These are phyloP conservation scores for Davidsoniella virescens DNA, from an alignment of 2,329 filamentous ascomycete genomes.

Conservation along the genomic window DNA sequence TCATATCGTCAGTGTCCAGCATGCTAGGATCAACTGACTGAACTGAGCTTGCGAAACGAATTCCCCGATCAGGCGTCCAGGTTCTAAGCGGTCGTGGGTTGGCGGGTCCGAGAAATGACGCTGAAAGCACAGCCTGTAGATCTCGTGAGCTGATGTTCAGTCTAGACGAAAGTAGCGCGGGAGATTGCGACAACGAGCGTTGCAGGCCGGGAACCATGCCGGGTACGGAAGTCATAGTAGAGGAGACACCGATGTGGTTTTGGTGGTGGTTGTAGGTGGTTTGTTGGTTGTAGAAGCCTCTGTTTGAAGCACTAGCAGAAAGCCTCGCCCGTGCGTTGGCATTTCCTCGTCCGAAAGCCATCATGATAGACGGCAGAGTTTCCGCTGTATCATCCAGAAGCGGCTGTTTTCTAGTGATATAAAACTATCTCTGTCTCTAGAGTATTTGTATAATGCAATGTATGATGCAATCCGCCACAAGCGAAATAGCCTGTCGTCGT, in stretches of 20 bases:
- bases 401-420: too few relatives aligned
- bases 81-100: too few relatives aligned
- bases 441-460: too few relatives aligned
- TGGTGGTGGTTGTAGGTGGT: background rate
- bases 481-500: too few relatives aligned
- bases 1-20: too few relatives aligned
- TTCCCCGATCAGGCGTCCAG: conserved; percentile 6
- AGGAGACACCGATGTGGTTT: background rate
- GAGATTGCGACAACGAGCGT: background rate
- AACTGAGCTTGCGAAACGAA: conserved; percentile 2
- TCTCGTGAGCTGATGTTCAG: too few relatives aligned
- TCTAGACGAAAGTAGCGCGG: background rate
- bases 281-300: background rate
- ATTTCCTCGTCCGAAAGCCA: conserved; percentile 6
- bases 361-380: background rate
- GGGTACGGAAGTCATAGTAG: background rate
- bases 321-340: conserved; percentile 4
- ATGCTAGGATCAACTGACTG: background rate
- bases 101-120: too few relatives aligned
- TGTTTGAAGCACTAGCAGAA: background rate
- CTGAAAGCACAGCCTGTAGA: too few relatives aligned
- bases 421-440: too few relatives aligned
- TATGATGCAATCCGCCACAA: too few relatives aligned
- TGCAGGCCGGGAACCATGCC: background rate
- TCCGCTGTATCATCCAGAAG: too few relatives aligned